Evolutionary conservation across 1,139 yeast genomes (phyloP), one percentile per base, ranked within the genome.

Genomic region (Scheffersomyces cryptocercus): DNA sequence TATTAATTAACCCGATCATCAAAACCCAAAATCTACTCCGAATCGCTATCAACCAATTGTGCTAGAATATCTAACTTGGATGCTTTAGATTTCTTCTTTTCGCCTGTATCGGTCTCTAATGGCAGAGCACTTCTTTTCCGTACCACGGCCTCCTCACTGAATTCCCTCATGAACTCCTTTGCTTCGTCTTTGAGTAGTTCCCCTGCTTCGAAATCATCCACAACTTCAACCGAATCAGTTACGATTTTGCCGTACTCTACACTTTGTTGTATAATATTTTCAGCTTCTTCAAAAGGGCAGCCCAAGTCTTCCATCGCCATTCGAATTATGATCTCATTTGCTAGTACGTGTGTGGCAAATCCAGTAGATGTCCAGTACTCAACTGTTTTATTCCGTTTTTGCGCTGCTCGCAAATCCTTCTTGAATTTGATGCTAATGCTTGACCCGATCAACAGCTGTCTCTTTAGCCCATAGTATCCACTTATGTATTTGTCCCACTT

Each of bases 401-500:
- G 53, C 4, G 68, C 56, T 5, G 47, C 48, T 7, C 56, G 44
- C 8, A 81, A 54, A 35, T 67, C 53, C 2, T 55, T 48, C 35
- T 58, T 49, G 54, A 52, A 71, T 38, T 59, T 49, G 26, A 62
- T 50, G 32, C 62, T 47, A 37, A 78, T 70, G 45, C 62, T 50
- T 26, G 61, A 58, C 1, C 84, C 76, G 1, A 85, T 72, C 12
- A 67, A 59, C 43, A 75, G 68, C 50, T 84, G 88, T 42, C 89
- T 64, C 46, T 72, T 70, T 34, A 77, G 61, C 0, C 91, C 91
- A 51, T 77, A 76, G 54, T 76, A 85, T 0, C 91, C 91, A n/a
- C 81, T 82, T 8, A 70, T 65, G 51, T 77, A 82, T 20, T 59
- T 52, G 11, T 62, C 53, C 67, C 84, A 74, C 29, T 79, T 72